Evolutionary conservation across 768 basidiomycete genomes (phyloP).

Genomic region (Ephemerocybe angulata): DNA sequence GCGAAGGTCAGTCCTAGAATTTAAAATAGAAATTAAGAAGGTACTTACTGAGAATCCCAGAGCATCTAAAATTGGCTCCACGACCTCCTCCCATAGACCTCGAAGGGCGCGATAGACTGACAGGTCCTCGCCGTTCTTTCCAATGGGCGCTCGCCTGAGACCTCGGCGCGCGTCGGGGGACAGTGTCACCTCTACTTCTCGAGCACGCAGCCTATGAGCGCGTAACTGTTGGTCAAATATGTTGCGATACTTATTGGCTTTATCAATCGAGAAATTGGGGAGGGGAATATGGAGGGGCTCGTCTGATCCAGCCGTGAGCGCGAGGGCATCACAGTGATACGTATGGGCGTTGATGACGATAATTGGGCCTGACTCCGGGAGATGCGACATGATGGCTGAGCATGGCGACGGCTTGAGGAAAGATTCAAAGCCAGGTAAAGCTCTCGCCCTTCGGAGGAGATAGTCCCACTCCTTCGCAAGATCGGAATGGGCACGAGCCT

Average conservation of each 20-base stretch:
- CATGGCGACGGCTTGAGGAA: not conserved
- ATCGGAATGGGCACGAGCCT: not conserved
- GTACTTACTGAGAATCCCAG: conserved; percentile 2
- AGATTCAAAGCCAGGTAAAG: not conserved
- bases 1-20: not conserved
- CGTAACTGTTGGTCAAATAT: not conserved
- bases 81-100: conserved; percentile 9
- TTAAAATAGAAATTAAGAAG: not conserved
- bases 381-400: not conserved
- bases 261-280: conserved; percentile 1
- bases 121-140: conserved; percentile 12
- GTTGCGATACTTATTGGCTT: not conserved
- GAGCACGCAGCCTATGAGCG: not conserved
- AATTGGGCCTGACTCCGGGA: conserved; percentile 1
- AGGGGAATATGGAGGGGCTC: conserved; percentile 8
- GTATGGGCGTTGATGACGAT: conserved; percentile 5
- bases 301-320: not conserved
- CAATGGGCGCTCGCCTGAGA: conserved; percentile 10
- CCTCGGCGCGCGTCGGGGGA: not conserved
- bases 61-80: conserved; percentile 6
- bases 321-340: conserved; percentile 8
- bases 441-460: not conserved
- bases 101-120: not conserved
- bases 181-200: no score
- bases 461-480: conserved; percentile 3